Percentiles rank a stretch among this genome's conserved stretches.
These are phyloP conservation scores for Lippia alba DNA, from an alignment of 305 asterid species.

Conservation along the genomic window DNA sequence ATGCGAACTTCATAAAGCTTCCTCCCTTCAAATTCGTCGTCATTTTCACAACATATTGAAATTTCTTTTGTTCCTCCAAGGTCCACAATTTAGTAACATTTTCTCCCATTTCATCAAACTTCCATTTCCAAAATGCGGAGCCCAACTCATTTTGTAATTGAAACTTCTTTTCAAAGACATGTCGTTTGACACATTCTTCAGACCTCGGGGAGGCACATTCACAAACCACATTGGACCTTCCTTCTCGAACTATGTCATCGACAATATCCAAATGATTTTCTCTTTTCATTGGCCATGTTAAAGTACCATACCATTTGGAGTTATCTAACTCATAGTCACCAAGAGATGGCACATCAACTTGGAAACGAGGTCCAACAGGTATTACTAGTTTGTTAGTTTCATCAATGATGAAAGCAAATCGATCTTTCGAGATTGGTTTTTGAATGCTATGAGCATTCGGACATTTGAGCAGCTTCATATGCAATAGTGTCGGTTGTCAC, in stretches of 20 bases:
- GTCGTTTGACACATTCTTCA: conserved; percentile 27
- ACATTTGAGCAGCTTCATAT: conserved; percentile 1
- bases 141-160: conserved; percentile 33
- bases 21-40: background rate
- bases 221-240: conserved; percentile 33
- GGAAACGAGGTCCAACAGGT: conserved; percentile 44
- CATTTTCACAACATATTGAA: conserved; percentile 23
- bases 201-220: conserved; percentile 34
- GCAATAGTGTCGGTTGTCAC: too few relatives aligned
- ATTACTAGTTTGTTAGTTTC: conserved; percentile 27
- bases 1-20: conserved; percentile 19
- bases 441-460: background rate
- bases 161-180: conserved; percentile 22
- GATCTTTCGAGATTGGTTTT: background rate
- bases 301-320: conserved; percentile 32
- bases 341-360: conserved; percentile 34
- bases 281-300: conserved; percentile 32
- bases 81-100: conserved; percentile 34
- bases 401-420: conserved; percentile 36
- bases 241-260: conserved; percentile 21
- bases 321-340: conserved; percentile 10
- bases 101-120: conserved; percentile 40
- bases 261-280: background rate
- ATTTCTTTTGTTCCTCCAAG: conserved; percentile 29
- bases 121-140: conserved; percentile 37